A percentile compares a stretch with the other conserved stretches of the same genome.
phyloP scores from a whole-genome alignment of 139 green algal species.

The Chlorella sp. region DNA sequence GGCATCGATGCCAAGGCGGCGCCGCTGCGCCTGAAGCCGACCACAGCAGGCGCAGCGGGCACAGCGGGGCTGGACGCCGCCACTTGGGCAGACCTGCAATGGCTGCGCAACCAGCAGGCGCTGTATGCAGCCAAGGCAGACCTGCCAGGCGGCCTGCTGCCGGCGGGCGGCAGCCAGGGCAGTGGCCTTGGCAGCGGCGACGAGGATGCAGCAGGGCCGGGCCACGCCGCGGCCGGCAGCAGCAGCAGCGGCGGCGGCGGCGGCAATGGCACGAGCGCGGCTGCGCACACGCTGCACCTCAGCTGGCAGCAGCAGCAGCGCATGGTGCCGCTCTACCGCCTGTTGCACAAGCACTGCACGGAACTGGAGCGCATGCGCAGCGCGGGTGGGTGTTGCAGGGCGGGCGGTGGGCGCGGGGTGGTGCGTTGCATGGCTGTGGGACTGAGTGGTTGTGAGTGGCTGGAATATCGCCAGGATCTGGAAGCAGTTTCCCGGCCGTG shows the following conservation, averaged over 20 bases:
- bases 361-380: constrained; percentile 44
- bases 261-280: background rate
- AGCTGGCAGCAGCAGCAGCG: background rate
- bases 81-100: background rate
- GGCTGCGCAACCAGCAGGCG: constrained; percentile 21
- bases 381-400: background rate
- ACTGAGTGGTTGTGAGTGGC: no score
- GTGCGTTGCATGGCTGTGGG: no score
- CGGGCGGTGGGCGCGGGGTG: no score
- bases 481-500: no score
- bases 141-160: no score
- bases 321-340: constrained; percentile 27
- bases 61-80: background rate
- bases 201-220: background rate
- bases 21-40: constrained; percentile 6
- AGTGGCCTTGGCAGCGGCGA: no score
- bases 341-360: constrained; percentile 36
- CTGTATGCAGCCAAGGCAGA: background rate
- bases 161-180: background rate
- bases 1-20: constrained; percentile 1
- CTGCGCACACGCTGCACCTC: background rate
- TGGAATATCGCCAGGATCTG: no score
- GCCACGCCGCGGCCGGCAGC: background rate
- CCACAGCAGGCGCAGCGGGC: background rate
- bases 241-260: background rate